These are phyloP conservation scores for Alliaria petiolata DNA, from an alignment of 345 rosid genomes.

Conservation along the genomic window DNA sequence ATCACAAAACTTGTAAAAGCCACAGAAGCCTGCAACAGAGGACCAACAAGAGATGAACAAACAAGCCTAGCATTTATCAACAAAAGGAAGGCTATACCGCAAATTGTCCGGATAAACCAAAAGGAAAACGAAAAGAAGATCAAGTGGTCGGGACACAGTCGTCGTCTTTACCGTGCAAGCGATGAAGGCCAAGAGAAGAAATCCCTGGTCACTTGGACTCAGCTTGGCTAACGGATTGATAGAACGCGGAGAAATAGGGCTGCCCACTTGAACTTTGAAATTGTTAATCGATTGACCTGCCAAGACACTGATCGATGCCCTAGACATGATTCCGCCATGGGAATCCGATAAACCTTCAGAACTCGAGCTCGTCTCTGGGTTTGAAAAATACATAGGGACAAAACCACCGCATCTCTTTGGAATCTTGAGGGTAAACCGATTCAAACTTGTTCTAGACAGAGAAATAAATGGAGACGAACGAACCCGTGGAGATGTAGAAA, in stretches of 20 bases:
- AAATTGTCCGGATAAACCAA: too few relatives aligned
- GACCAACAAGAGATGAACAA: slow-evolving; percentile 12
- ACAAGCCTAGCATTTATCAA: background rate
- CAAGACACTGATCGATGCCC: slow-evolving; percentile 21
- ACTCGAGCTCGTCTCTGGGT: slow-evolving; percentile 22
- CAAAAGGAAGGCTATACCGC: too few relatives aligned
- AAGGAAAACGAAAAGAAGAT: too few relatives aligned
- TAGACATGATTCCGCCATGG: slow-evolving; percentile 4
- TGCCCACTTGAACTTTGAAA: slow-evolving; percentile 49
- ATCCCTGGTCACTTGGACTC: slow-evolving; percentile 69
- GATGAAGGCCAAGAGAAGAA: slow-evolving; percentile 67
- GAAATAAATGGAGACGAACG: slow-evolving; percentile 18
- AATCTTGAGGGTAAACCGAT: slow-evolving; percentile 15
- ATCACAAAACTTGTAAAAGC: slow-evolving; percentile 77
- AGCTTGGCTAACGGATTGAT: slow-evolving; percentile 39
- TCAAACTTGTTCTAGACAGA: slow-evolving; percentile 12
- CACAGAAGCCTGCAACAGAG: slow-evolving; percentile 62
- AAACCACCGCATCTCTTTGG: slow-evolving; percentile 26
- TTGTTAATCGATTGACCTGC: slow-evolving; percentile 33
- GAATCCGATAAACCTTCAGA: slow-evolving; percentile 2
- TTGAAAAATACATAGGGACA: slow-evolving; percentile 32
- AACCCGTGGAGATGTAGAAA: slow-evolving; percentile 25
- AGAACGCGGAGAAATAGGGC: slow-evolving; percentile 42
- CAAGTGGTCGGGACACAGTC: background rate
- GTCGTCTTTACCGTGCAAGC: slow-evolving; percentile 61